Evolutionary conservation across 768 basidiomycete genomes (phyloP).

Genomic region (Naganishia antarctica): DNA sequence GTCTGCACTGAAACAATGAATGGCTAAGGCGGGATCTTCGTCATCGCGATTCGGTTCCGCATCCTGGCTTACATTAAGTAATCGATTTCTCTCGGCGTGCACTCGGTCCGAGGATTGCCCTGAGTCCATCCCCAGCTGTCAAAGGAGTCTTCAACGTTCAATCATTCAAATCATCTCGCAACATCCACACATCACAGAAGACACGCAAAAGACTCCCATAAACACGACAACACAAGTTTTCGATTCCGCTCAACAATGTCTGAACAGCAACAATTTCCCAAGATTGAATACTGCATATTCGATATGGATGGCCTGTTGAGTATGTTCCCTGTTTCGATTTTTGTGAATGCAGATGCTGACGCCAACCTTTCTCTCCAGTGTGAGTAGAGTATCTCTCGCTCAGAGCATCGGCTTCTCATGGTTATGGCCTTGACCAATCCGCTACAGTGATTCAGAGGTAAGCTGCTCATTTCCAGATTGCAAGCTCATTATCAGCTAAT

Average conservation of each 20-base stretch:
- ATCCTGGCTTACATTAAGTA: no score
- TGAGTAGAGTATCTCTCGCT: background rate
- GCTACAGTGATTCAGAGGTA: constrained; percentile 40
- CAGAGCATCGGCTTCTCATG: background rate
- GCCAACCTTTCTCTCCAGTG: background rate
- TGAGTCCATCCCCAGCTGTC: no score
- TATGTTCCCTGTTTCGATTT: background rate
- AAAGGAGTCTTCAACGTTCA: no score
- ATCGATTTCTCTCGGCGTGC: no score
- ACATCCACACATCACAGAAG: no score
- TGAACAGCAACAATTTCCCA: constrained; percentile 24
- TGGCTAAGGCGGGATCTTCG: background rate
- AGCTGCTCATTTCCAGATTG: background rate
- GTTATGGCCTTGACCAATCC: background rate
- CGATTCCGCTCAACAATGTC: no score
- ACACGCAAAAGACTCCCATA: no score
- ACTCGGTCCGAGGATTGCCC: no score
- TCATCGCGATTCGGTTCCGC: constrained; percentile 18
- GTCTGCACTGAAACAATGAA: background rate
- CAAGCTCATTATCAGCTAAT: no score
- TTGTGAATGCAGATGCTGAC: background rate
- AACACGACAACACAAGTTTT: no score
- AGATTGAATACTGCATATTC: constrained; percentile 47
- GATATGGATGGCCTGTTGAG: constrained; percentile 46
- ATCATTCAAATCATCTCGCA: no score